A percentile compares a stretch with the other conserved stretches of the same genome.
Conservation (phyloP, 2,329 filamentous ascomycete genomes). For the Sporothrix brasiliensis region DNA sequence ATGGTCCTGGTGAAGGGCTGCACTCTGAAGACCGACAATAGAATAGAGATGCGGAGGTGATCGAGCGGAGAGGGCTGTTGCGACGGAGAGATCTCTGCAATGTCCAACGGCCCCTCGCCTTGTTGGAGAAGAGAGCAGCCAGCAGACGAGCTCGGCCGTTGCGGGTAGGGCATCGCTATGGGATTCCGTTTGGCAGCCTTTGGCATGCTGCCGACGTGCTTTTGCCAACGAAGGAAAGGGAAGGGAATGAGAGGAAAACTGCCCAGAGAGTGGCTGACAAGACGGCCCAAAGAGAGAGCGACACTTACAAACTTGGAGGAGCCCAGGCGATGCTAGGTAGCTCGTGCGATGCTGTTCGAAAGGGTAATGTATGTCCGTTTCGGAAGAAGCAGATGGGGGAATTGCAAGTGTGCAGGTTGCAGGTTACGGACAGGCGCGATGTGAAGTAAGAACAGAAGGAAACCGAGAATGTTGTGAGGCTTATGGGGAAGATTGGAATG, state of each 20-base stretch:
- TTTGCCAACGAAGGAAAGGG: too few species aligned
- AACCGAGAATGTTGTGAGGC: background rate
- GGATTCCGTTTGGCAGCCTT: background rate
- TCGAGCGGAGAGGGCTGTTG: background rate
- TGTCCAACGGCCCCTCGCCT: background rate
- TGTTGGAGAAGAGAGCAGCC: background rate
- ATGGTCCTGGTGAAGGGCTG: conserved; percentile 1
- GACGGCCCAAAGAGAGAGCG: background rate
- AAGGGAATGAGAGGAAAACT: too few species aligned
- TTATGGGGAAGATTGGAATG: background rate
- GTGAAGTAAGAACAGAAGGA: background rate
- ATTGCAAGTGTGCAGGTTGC: background rate
- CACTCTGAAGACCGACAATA: conserved; percentile 7
- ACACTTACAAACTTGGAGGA: conserved; percentile 13
- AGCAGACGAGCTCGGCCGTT: background rate
- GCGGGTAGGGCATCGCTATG: conserved; percentile 1
- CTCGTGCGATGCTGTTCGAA: conserved; percentile 3
- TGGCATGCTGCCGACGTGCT: too few species aligned
- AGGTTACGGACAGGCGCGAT: background rate
- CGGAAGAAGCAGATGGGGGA: conserved; percentile 20
- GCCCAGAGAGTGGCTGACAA: background rate
- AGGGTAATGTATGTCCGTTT: conserved; percentile 26
- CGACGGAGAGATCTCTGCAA: background rate
- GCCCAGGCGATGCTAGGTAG: conserved; percentile 13
- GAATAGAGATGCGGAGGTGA: background rate